A percentile compares a stretch with the other conserved stretches of the same genome.
phyloP scores from a whole-genome alignment of 352 stramenopile genomes.

The Peronosclerospora sorghi region DNA sequence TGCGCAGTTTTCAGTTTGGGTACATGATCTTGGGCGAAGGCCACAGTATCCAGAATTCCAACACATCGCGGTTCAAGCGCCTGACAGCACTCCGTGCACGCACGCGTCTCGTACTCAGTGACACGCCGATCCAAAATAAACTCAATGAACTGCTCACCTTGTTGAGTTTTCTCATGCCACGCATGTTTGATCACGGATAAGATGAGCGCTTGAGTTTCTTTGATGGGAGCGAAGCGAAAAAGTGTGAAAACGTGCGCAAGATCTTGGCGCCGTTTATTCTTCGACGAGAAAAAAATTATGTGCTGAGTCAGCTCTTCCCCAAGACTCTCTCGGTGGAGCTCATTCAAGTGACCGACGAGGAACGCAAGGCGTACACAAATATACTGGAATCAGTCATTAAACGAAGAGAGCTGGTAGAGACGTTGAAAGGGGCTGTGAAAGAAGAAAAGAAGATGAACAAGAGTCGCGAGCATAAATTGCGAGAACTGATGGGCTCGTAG shows the following conservation, averaged over 20 bases:
- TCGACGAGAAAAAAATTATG: slow-evolving; percentile 91
- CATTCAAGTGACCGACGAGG: slow-evolving; percentile 59
- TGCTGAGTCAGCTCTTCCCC: slow-evolving; percentile 85
- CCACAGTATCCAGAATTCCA: slow-evolving; percentile 89
- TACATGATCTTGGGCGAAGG: slow-evolving; percentile 92
- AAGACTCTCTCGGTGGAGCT: slow-evolving; percentile 83
- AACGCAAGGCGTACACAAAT: slow-evolving; percentile 84
- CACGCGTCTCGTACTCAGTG: slow-evolving; percentile 72
- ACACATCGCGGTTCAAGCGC: slow-evolving; percentile 83
- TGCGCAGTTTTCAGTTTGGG: slow-evolving; percentile 71
- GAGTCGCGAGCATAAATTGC: slow-evolving; percentile 33
- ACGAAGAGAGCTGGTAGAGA: slow-evolving; percentile 37
- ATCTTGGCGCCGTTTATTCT: slow-evolving; percentile 97
- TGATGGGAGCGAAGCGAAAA: slow-evolving; percentile 66
- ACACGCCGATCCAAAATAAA: slow-evolving; percentile 88
- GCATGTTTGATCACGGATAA: slow-evolving; percentile 80
- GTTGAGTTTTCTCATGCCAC: slow-evolving; percentile 88
- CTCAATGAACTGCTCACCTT: slow-evolving; percentile 81
- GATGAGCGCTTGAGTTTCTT: slow-evolving; percentile 77
- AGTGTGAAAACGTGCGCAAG: slow-evolving; percentile 79
- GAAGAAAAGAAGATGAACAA: slow-evolving; percentile 44
- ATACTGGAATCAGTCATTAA: slow-evolving; percentile 56
- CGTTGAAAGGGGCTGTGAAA: slow-evolving; percentile 37
- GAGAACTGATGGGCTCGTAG: slow-evolving; percentile 27
- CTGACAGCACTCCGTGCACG: slow-evolving; percentile 64